Conservation (phyloP, 2,329 filamentous ascomycete species). For the Claviceps lovelessii region DNA sequence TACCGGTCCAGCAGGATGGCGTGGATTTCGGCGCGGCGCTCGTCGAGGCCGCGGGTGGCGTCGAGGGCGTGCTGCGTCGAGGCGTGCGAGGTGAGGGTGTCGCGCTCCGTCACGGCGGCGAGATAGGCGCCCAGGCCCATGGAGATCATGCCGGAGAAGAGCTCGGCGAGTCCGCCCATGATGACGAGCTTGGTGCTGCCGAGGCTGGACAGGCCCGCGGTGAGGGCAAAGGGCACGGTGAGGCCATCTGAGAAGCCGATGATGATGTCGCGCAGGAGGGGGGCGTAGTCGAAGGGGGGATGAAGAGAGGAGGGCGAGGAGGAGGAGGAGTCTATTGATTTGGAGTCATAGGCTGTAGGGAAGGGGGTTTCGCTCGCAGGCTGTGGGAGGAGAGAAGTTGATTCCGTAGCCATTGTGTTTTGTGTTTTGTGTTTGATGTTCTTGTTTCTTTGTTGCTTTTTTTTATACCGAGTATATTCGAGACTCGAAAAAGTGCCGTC, state of each 20-base stretch:
- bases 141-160: slow-evolving; percentile 60
- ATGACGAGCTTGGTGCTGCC: slow-evolving; percentile 54
- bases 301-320: slow-evolving; percentile 6
- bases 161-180: slow-evolving; percentile 58
- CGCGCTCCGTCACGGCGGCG: slow-evolving; percentile 44
- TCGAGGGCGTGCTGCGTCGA: slow-evolving; percentile 27
- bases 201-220: slow-evolving; percentile 54
- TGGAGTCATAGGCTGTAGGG: slow-evolving; percentile 10
- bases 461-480: no score
- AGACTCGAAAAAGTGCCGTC: no score
- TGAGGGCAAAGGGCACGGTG: slow-evolving; percentile 67
- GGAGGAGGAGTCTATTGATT: slow-evolving; percentile 9
- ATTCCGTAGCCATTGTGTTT: slow-evolving; percentile 12
- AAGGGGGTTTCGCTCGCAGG: slow-evolving; percentile 14
- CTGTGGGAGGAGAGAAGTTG: slow-evolving; percentile 20
- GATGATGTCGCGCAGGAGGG: slow-evolving; percentile 48
- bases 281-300: slow-evolving; percentile 22
- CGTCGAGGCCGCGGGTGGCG: slow-evolving; percentile 27
- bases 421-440: no score
- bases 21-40: slow-evolving; percentile 33
- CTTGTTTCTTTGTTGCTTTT: no score
- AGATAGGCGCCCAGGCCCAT: slow-evolving; percentile 68
- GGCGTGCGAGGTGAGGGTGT: slow-evolving; percentile 35
- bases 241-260: slow-evolving; percentile 67
- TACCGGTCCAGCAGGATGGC: slow-evolving; percentile 37